Evolutionary conservation across 1,284 basidiomycete species (phyloP).

Genomic region (Leccinum angustisporum): DNA sequence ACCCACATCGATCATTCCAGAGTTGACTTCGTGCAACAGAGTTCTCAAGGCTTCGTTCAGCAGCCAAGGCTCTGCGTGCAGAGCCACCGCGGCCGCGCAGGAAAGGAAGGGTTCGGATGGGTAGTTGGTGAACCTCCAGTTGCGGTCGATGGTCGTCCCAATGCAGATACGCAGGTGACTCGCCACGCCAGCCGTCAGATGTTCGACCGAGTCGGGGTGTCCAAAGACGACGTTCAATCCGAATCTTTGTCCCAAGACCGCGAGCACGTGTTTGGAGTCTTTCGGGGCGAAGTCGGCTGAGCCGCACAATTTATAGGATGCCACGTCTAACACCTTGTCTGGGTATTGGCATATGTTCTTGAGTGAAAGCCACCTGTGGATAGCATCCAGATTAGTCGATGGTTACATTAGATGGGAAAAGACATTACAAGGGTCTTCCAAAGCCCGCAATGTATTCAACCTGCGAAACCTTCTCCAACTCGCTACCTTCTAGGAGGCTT

Average conservation of each 20-base stretch:
- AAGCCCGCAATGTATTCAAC: neutral
- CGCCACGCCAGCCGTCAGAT: neutral
- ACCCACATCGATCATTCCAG: neutral
- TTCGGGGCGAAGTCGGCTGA: neutral
- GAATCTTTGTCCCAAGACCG: slow-evolving; percentile 2
- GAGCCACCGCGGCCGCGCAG: neutral
- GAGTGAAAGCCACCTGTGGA: neutral
- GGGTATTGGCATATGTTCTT: neutral
- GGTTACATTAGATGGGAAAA: neutral
- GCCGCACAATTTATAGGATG: neutral
- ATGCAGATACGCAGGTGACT: neutral
- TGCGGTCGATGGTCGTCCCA: neutral
- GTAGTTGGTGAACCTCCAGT: neutral
- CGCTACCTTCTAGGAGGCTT: neutral
- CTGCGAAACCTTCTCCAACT: neutral
- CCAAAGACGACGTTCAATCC: neutral
- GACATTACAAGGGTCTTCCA: slow-evolving; percentile 4
- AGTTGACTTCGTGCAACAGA: neutral
- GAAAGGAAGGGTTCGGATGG: slow-evolving; percentile 3
- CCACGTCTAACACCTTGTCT: neutral
- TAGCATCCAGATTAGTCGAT: neutral
- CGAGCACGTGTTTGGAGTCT: neutral
- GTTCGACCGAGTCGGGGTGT: neutral
- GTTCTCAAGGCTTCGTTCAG: neutral
- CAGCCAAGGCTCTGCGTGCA: neutral